A percentile compares a stretch with the other conserved stretches of the same genome.
phyloP scores from a whole-genome alignment of 2,329 filamentous ascomycete species.

The Stenocarpella maydis region DNA sequence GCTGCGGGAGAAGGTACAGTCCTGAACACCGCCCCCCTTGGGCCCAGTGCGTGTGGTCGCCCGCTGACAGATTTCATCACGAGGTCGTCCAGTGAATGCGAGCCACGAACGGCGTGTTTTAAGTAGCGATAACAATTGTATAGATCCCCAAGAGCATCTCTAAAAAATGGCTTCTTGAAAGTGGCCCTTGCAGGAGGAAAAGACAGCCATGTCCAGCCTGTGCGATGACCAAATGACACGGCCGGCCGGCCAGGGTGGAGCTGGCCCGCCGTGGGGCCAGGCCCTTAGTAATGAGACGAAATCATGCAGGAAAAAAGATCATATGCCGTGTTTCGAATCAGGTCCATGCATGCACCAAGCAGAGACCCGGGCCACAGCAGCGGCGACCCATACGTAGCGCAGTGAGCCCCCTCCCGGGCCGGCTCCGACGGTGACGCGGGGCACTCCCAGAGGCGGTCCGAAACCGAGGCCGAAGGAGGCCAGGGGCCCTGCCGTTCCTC shows the following conservation, averaged over 20 bases:
- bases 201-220: constrained; percentile 10
- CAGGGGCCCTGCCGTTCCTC: not conserved
- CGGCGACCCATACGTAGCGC: constrained; percentile 10
- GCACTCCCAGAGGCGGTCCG: not conserved
- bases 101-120: constrained; percentile 9
- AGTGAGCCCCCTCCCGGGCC: constrained; percentile 1
- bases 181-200: not conserved
- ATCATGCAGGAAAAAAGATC: constrained; percentile 18
- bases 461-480: not conserved
- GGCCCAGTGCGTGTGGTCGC: not conserved
- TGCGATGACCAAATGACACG: not conserved
- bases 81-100: constrained; percentile 37
- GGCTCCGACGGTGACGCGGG: not conserved
- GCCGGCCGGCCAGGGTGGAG: constrained; percentile 13
- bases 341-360: not conserved
- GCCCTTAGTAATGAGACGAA: constrained; percentile 22
- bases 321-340: constrained; percentile 20
- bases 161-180: not conserved
- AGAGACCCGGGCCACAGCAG: not conserved
- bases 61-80: constrained; percentile 16
- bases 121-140: constrained; percentile 35
- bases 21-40: not conserved
- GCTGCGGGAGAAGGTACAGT: constrained; percentile 87
- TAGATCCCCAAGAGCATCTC: constrained; percentile 29
- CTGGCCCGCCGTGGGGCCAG: not conserved